phyloP scores from a whole-genome alignment of 1,284 basidiomycete species.

The Kalmanozyma brasiliensis region DNA sequence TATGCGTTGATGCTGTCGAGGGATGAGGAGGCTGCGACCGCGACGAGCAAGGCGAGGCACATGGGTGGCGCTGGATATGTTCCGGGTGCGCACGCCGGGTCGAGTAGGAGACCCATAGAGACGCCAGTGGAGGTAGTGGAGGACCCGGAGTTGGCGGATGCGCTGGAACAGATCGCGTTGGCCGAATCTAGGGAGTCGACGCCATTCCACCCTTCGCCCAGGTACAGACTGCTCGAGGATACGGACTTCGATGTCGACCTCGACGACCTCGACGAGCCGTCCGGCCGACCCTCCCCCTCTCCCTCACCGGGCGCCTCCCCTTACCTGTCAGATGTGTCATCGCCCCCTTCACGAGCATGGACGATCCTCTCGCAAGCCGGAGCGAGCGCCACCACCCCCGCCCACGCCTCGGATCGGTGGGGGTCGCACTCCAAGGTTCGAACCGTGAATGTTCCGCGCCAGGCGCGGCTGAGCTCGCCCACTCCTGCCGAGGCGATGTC shows the following conservation, averaged over 20 bases:
- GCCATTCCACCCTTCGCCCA: constrained; percentile 20
- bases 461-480: constrained; percentile 39
- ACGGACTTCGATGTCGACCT: constrained; percentile 28
- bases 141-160: constrained; percentile 51
- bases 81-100: constrained; percentile 26
- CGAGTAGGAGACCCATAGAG: constrained; percentile 18
- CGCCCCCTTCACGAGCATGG: constrained; percentile 57
- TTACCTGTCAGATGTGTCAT: constrained; percentile 21
- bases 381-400: constrained; percentile 20
- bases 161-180: constrained; percentile 54
- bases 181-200: constrained; percentile 43
- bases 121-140: constrained; percentile 26
- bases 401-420: constrained; percentile 28
- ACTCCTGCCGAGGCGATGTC: constrained; percentile 23
- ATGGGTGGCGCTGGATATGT: constrained; percentile 32
- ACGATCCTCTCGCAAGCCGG: constrained; percentile 57
- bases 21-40: constrained; percentile 74
- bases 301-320: constrained; percentile 47
- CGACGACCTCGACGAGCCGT: constrained; percentile 15
- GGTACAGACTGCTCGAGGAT: constrained; percentile 22
- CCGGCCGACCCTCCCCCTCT: constrained; percentile 29
- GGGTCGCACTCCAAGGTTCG: constrained; percentile 56
- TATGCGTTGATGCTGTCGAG: constrained; percentile 86
- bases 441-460: constrained; percentile 52
- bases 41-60: constrained; percentile 4